phyloP scores from a whole-genome alignment of 1,139 yeast species.

The Yamadazyma sp. region DNA sequence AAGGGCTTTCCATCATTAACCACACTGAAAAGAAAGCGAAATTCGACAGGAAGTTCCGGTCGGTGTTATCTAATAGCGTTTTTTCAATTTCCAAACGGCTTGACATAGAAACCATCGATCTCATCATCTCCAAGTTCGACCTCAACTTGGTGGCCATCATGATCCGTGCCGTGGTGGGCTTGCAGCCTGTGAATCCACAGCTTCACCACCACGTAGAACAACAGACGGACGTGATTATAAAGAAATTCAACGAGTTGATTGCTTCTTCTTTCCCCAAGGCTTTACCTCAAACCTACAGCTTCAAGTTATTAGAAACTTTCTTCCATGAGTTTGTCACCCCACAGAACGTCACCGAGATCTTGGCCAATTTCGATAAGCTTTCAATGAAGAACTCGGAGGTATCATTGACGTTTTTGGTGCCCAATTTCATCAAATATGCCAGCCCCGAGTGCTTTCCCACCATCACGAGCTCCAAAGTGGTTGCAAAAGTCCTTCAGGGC shows the following conservation, averaged over 20 bases:
- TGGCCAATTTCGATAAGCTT: constrained; percentile 66
- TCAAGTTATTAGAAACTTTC: constrained; percentile 12
- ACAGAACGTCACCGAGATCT: constrained; percentile 42
- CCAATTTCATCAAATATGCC: constrained; percentile 45
- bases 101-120: constrained; percentile 14
- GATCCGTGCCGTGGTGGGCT: constrained; percentile 35
- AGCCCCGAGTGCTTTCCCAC: constrained; percentile 17
- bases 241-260: constrained; percentile 10
- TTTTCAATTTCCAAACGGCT: constrained; percentile 24
- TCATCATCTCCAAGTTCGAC: constrained; percentile 12
- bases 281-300: constrained; percentile 11
- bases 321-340: constrained; percentile 22
- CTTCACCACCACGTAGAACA: constrained; percentile 25
- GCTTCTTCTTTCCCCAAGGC: constrained; percentile 9
- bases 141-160: constrained; percentile 37
- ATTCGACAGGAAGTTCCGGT: constrained; percentile 40
- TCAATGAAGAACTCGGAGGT: constrained; percentile 80
- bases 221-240: constrained; percentile 16
- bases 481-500: constrained; percentile 60
- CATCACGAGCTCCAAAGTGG: constrained; percentile 45
- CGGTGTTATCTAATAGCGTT: constrained; percentile 41
- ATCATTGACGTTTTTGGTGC: constrained; percentile 54
- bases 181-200: constrained; percentile 42
- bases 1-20: neutral
- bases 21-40: constrained; percentile 30